Base-by-base conservation (phyloP, 306 rosid genomes). In the Glycine soja region DNA sequence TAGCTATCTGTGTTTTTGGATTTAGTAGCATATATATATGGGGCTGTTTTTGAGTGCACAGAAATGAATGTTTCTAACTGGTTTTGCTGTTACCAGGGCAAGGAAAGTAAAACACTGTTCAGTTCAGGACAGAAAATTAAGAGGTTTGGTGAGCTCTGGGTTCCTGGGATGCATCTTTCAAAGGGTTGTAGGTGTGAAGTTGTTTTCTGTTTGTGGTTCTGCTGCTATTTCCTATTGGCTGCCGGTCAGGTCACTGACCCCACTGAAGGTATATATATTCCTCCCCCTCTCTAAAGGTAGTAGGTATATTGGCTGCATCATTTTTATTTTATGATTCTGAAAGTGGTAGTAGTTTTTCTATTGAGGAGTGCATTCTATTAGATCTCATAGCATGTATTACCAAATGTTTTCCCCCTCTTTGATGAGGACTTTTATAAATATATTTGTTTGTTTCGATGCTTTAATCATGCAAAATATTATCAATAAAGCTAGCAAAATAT, bases 231-330 rank as follows among this genome's bases (percentile, higher is more conserved):
- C 11, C 83, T 75, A 47, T 72, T 72, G 19, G 81, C 63, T 52
- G 79, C 71, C 63, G 90, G 84, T 48, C 86, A 88, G 83, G 32
- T 19, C 58, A 90, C 95, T 18, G 10, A 86, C 15, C 95, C 92
- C 4, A 63, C 15, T 7, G 99, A 95, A 93, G 99, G 99, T 91
- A 62, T 54, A 18, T 91, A 62, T 54, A 18, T 84, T 71, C 34
- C 46, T 4, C 40, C 6, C 51, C 18, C 3, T 2, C 50, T 46
- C 61, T 38, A 38, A 24, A 38, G 43, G 43, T 0, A 38, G 43
- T 38, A 38, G 43, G 43, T 38, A 38, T 38, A 38, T 38, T 38
- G 43, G 6, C 43, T 38, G 43, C 43, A 4, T 4, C 7, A 38
- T 0, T 4, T 38, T 38, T 58, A 18, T 62, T 47, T 16, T 42